phyloP scores from a whole-genome alignment of 371 early-diverging fungal genomes.

The Rhizomucor pusillus region DNA sequence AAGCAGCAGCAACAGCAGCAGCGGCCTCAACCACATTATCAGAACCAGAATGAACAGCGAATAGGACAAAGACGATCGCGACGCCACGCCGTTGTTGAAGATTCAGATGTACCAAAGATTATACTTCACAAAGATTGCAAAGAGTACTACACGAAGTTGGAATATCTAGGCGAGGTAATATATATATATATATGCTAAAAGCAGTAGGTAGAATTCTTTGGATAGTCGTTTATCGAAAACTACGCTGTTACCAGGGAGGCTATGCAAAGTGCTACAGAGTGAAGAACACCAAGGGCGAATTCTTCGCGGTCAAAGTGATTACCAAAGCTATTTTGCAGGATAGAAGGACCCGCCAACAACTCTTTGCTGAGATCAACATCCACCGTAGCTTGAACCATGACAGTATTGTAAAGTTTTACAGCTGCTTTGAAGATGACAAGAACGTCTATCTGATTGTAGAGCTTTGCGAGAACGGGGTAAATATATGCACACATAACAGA shows the following conservation, averaged over 20 bases:
- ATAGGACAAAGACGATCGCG: background rate
- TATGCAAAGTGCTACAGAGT: slow-evolving; percentile 89
- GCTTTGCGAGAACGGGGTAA: slow-evolving; percentile 87
- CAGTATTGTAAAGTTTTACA: slow-evolving; percentile 83
- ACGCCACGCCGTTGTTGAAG: slow-evolving; percentile 6
- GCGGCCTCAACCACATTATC: background rate
- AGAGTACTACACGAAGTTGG: slow-evolving; percentile 11
- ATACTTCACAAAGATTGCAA: slow-evolving; percentile 13
- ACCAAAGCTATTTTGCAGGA: slow-evolving; percentile 59
- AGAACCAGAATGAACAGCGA: slow-evolving; percentile 2
- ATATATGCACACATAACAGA: background rate
- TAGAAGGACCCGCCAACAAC: slow-evolving; percentile 64
- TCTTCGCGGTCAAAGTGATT: slow-evolving; percentile 82
- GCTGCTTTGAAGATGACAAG: slow-evolving; percentile 84
- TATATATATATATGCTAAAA: background rate
- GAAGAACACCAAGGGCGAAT: slow-evolving; percentile 30
- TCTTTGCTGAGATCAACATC: slow-evolving; percentile 87
- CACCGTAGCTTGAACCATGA: slow-evolving; percentile 77
- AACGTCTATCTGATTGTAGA: slow-evolving; percentile 96
- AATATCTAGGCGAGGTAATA: slow-evolving; percentile 25
- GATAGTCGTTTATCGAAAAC: background rate
- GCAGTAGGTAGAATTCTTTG: background rate
- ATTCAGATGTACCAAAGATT: slow-evolving; percentile 9
- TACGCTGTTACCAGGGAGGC: slow-evolving; percentile 66
- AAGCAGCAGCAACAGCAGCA: background rate